Evolutionary conservation across 139 green algal genomes (phyloP), one percentile per base, ranked within the genome.

Genomic region (Marvania coccoides): DNA sequence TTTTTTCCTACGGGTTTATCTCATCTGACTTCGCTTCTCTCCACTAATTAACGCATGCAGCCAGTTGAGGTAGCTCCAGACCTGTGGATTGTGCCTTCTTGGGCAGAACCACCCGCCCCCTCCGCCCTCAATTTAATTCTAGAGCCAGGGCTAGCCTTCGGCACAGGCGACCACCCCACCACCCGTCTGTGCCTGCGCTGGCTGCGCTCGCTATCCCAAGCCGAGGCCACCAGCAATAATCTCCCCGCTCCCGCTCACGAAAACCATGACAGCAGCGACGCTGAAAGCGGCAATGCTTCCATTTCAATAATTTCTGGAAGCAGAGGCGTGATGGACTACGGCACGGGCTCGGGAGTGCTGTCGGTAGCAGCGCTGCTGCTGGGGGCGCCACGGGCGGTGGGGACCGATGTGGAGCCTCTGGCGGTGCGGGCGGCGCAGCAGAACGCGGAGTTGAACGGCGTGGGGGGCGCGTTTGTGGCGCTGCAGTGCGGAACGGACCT

Each of bases 111-210:
- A 0, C 61, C 65, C 5, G 72, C 84, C 37, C 47, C 53, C 1
- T 34, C 23, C 13, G 85, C 78, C 1, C 47, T 86, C 28, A 88
- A 85, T 69, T 81, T 96, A 33, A 64, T 80, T 0, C 65, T 96
- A 54, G 74, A 85, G 37, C 88, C 91, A 13, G 91, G 91, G 0
- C 67, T 97, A 29, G 88, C 91, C 0, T 97, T 97, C 62, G 91
- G 91, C 36, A 97, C 91, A 3, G 90, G 90, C 2, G 88, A 95
- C 62, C 90, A 97, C 61, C 83, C 89, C 6, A 97, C 91, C 30
- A 97, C 91, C 2, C 79, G 84, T 12, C 73, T 95, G 24, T 97
- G 91, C 73, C 73, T 97, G 42, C 31, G 33, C n/a, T 81, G 33
- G 66, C 77, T 79, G 47, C 79, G 35, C 42, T 47, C 36, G 4